Percentiles rank a stretch among this genome's conserved stretches.
Conservation (phyloP, 805 yeast genomes). For the Dipodascus albidus region DNA sequence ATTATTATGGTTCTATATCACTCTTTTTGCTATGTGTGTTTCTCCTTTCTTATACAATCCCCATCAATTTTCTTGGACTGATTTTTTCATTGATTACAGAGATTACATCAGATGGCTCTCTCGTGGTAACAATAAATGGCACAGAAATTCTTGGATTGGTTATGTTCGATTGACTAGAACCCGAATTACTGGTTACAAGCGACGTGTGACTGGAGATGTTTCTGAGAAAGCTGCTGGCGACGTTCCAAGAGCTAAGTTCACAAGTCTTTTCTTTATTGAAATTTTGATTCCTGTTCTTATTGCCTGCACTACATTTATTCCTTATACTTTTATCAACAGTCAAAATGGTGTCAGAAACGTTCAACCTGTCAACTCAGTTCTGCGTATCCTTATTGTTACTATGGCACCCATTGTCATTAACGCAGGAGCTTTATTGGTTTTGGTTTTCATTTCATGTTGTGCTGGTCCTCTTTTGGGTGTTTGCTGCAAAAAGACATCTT, state of each 20-base stretch:
- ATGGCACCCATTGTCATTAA: constrained; percentile 87
- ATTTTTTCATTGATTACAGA: constrained; percentile 91
- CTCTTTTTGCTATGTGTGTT: constrained; percentile 73
- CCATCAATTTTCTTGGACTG: constrained; percentile 94
- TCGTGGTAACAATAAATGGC: constrained; percentile 62
- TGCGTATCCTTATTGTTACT: constrained; percentile 49
- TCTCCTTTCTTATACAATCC: constrained; percentile 96
- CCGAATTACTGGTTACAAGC: constrained; percentile 81
- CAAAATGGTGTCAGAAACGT: constrained; percentile 62
- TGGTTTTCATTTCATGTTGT: constrained; percentile 85
- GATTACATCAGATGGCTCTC: constrained; percentile 83
- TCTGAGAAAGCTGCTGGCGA: constrained; percentile 60
- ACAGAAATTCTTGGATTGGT: constrained; percentile 68
- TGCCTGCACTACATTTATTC: constrained; percentile 58
- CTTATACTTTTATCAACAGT: constrained; percentile 72
- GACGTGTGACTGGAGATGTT: constrained; percentile 51
- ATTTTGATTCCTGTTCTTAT: constrained; percentile 59
- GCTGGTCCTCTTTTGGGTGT: constrained; percentile 91
- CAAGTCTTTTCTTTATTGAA: constrained; percentile 72
- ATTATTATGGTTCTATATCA: constrained; percentile 94
- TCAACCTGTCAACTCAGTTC: constrained; percentile 40
- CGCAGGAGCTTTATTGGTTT: constrained; percentile 69
- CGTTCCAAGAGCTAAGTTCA: constrained; percentile 62
- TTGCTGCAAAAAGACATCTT: constrained; percentile 95
- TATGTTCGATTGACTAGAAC: constrained; percentile 70